Evolutionary conservation across 2,329 filamentous ascomycete genomes (phyloP).

Genomic region (Hypoxylon sp.): DNA sequence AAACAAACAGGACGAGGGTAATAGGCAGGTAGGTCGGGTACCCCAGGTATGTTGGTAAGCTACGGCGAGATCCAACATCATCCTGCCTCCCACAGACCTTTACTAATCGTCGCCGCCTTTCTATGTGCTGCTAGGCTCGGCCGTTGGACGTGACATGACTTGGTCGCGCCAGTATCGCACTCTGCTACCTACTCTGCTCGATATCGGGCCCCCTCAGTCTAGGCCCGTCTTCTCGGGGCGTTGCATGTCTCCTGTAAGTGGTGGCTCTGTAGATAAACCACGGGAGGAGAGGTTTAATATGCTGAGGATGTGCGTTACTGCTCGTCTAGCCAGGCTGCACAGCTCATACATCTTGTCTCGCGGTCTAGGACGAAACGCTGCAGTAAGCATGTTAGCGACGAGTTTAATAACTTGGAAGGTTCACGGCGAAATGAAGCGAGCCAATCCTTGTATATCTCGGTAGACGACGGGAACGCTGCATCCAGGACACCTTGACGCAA

Average conservation of each 20-base stretch:
- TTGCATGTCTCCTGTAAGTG: slow-evolving; percentile 3
- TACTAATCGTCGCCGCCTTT: not conserved
- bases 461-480: slow-evolving; percentile 9
- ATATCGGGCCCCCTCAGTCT: slow-evolving; percentile 5
- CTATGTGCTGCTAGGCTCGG: too few species aligned
- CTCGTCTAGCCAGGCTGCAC: slow-evolving; percentile 6
- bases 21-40: not conserved
- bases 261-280: not conserved
- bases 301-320: slow-evolving; percentile 7
- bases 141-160: slow-evolving; percentile 6
- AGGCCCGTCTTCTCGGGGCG: not conserved
- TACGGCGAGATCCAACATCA: not conserved
- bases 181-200: not conserved
- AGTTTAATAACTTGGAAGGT: slow-evolving; percentile 6
- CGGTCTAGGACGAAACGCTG: slow-evolving; percentile 2
- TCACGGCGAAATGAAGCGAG: slow-evolving; percentile 22
- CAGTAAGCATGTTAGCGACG: slow-evolving; percentile 17
- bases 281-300: slow-evolving; percentile 10
- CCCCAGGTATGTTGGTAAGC: not conserved
- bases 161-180: not conserved
- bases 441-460: slow-evolving; percentile 20
- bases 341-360: slow-evolving; percentile 3
- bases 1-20: slow-evolving; percentile 9
- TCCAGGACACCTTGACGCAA: slow-evolving; percentile 9
- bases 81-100: not conserved